Evolutionary conservation across 1,139 yeast genomes (phyloP).

Genomic region (Pneumocystis wakefieldiae): DNA sequence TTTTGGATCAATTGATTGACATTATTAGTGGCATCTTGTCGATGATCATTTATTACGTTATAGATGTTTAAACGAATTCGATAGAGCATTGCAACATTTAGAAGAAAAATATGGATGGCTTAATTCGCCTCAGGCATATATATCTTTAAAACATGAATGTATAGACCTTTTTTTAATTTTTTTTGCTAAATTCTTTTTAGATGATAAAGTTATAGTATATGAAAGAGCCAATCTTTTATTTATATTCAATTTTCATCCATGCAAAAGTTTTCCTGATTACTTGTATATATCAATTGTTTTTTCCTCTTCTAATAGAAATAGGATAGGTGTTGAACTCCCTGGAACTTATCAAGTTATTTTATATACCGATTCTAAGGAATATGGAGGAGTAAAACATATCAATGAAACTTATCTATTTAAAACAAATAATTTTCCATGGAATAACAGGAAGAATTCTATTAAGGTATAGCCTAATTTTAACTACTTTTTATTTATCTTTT

Average conservation of each 20-base stretch:
- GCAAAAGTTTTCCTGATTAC: constrained; percentile 39
- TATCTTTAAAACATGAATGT: background rate
- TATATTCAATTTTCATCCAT: constrained; percentile 79
- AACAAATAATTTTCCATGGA: constrained; percentile 69
- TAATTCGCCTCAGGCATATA: constrained; percentile 38
- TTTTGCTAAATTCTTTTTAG: background rate
- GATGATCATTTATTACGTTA: constrained; percentile 71
- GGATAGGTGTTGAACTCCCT: constrained; percentile 69
- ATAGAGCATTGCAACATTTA: constrained; percentile 63
- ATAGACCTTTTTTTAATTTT: background rate
- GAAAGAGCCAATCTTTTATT: constrained; percentile 78
- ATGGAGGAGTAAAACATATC: constrained; percentile 73
- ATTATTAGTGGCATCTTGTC: constrained; percentile 46
- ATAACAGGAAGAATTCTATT: constrained; percentile 56
- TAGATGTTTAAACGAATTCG: constrained; percentile 62
- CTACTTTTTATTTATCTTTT: background rate
- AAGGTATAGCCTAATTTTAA: constrained; percentile 42
- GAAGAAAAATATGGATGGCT: constrained; percentile 63
- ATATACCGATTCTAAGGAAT: constrained; percentile 49
- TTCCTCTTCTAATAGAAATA: constrained; percentile 44
- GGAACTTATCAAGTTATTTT: constrained; percentile 66
- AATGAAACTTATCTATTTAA: constrained; percentile 38
- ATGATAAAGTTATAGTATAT: constrained; percentile 71
- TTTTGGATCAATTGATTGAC: background rate
- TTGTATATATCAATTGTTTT: background rate